Base-by-base conservation (phyloP, 495 filamentous ascomycete genomes). In the Penicillium coffeae region DNA sequence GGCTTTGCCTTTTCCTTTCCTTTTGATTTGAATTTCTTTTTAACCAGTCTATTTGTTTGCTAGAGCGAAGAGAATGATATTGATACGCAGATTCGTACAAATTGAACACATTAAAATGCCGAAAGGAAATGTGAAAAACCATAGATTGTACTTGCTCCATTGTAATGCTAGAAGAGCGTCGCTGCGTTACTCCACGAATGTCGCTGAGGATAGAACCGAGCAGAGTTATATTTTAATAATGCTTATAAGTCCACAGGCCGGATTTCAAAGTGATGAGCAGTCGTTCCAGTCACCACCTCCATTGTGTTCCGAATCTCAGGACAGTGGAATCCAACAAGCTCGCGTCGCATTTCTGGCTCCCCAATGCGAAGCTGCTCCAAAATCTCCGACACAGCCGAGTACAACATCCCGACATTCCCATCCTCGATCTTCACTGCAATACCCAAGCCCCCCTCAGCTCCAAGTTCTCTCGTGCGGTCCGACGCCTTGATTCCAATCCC, bases 391-490 rank as follows among this genome's bases (percentile, higher is more conserved):
- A 70, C 63, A 1, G 64, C 68, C 4, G 65, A 51, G 38, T 70
- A 68, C 16, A 70, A 57, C 16, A 63, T 55, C 2, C n/a, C 42
- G 10, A 63, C 54, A 50, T 64, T 70, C 0, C 71, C 66, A 52
- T 72, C 71, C 40, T 72, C 69, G 21, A 72, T 60, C 42, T 74
- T 72, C 21, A 74, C 61, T 0, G 71, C 60, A 43, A 72, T 64
- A 0, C 68, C 71, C 38, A 71, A 49, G 1, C 50, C 58, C 8
- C 66, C 64, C 7, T 58, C 25, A 0, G 54, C 61, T 4, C 71
- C 68, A 7, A 69, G 45, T 25, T 25, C 37, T 7, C 40, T 54
- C 7, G 68, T 72, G 8, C 58, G 33, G 20, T 59, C 56, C n/a
- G 64, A 65, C 30, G 50, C 57, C 32, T 58, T 53, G 7, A 74